Evolutionary conservation across 2,329 filamentous ascomycete species (phyloP), one percentile per base, ranked within the genome.

Genomic region (Chaetomiaceae sp.): DNA sequence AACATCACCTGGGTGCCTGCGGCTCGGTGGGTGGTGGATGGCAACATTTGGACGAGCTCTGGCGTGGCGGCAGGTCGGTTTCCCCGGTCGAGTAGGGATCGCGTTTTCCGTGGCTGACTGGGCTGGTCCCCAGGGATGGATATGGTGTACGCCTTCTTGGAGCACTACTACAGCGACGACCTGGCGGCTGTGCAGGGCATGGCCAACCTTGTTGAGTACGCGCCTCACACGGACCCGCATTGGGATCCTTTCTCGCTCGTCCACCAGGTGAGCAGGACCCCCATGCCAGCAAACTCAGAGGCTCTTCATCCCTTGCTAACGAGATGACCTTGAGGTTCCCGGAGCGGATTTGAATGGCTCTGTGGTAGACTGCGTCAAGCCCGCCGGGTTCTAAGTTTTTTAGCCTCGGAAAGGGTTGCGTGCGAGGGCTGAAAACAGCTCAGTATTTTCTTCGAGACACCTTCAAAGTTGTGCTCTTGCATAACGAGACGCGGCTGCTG

Each of bases 1-100:
- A 44, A 44, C 7, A 29, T 44, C 16, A 44, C 42, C 11, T 44
- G 42, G 42, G 42, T 44, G 42, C 42, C 42, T n/a, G 14, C 42
- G 13, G 42, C 42, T 16, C 18, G 42, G 42, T 44, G 42, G 42
- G 42, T 44, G 27, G 16, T 21, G 11, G 42, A 44, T 10, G 42
- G 42, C 2, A 44, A 44, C 30, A 16, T 44, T 18, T 44, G 42
- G 42, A 44, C 42, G 4, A 44, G 42, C 13, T 44, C 42, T 13
- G 42, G 42, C 16, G 42, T 44, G 10, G 16, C 42, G 2, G 42
- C 42, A 32, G 42, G 42, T 44, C 4, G 10, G 41, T 44, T 21
- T 8, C 27, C 13, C 9, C 5, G 9, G 5, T 27, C 9, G 25
- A 27, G 5, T 27, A 27, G 5, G 25, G 25, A 5, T 9, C 9